Evolutionary conservation across 2,329 filamentous ascomycete species (phyloP), one percentile per base, ranked within the genome.

Genomic region (Drechslerella stenobrocha): DNA sequence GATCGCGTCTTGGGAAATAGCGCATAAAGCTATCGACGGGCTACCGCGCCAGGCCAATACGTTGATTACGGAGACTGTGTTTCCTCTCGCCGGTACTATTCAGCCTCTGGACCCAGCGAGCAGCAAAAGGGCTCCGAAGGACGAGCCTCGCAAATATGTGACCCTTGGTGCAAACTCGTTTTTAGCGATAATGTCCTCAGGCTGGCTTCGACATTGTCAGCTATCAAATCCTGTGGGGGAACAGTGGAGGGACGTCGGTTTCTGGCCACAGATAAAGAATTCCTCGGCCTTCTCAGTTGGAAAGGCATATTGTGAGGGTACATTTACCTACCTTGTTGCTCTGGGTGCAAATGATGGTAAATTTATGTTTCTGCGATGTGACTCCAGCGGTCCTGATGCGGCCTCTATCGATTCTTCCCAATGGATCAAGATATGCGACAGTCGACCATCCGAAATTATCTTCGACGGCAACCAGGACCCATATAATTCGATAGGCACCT

Each of bases 1-100:
- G 28, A 78, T 87, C 2, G 66, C 52, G 7, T 47, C 71, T 1
- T 64, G 66, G 66, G 34, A 44, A 2, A 18, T 55, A 2, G 32
- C 13, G 2, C 8, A 9, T 23, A 8, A n/a, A 15, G 5, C n/a
- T 15, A 5, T 2, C 3, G 7, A 13, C 13, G 11, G 8, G n/a
- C 3, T 26, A 37, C 4, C 20, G 5, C 9, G 15, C 34, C 2
- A 37, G 52, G 4, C 11, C 1, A 35, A 11, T 13, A 26, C 47
- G 8, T 13, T 20, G 8, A 48, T 67, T 9, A 53, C 52, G 23
- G 63, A 67, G 34, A 55, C 42, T 0, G 44, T 67, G 18, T 28
- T 45, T 5, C 42, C 51, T 34, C 35, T 67, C 7, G 55, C 50
- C 8, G 50, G 56, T 23, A 13, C 56, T 8, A 28, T 60, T 11